Percentiles rank a stretch among this genome's conserved stretches.
These are phyloP conservation scores for Puccinia triticina DNA, from an alignment of 1,284 basidiomycete species.

Conservation along the genomic window DNA sequence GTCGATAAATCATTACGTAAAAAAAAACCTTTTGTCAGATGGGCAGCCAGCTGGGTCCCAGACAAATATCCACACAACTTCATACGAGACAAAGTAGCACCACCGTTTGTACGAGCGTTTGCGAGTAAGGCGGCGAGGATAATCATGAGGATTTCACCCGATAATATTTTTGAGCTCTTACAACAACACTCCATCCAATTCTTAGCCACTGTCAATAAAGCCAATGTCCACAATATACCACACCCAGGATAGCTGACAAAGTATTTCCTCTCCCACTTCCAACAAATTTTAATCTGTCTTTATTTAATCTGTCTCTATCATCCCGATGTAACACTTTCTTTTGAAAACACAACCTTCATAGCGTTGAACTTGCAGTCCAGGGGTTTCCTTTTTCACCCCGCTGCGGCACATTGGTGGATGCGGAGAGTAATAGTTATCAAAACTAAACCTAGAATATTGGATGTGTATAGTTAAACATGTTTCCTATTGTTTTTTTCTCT, in stretches of 20 bases:
- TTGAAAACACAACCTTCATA: neutral
- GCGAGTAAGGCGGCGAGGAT: neutral
- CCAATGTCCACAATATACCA: neutral
- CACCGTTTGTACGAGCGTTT: neutral
- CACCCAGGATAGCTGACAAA: neutral
- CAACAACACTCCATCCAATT: slow-evolving; percentile 1
- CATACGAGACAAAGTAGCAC: neutral
- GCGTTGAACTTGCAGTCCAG: too few species aligned
- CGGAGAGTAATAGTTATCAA: too few species aligned
- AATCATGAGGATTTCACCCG: neutral
- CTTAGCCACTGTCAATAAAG: neutral
- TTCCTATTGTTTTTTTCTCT: too few species aligned
- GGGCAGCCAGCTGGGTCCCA: neutral
- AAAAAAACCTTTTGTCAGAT: neutral
- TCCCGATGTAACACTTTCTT: neutral
- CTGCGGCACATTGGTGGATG: too few species aligned
- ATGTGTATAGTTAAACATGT: too few species aligned
- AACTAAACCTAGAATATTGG: too few species aligned
- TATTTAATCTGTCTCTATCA: neutral
- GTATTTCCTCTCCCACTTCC: neutral
- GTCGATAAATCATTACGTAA: neutral
- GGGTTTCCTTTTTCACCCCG: too few species aligned
- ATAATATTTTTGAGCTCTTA: neutral
- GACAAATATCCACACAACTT: neutral
- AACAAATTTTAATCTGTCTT: neutral